Base-by-base conservation (phyloP, 2,329 filamentous ascomycete species). In the Botrytis tulipae region DNA sequence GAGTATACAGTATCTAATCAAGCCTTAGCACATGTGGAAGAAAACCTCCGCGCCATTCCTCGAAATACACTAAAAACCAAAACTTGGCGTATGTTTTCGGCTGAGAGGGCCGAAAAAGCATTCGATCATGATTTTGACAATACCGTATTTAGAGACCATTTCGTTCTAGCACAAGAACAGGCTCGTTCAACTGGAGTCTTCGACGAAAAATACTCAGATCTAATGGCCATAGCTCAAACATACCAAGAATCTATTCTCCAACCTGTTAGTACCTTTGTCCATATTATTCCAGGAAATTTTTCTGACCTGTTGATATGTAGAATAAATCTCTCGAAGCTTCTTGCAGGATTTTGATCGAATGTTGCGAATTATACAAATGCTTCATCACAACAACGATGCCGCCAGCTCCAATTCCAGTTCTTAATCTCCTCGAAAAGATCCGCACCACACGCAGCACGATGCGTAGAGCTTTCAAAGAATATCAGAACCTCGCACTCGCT, bases 311-410 rank as follows among this genome's bases (percentile, higher is more conserved):
- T 48, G 18, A 12, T 3, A n/a, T 8, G 18, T n/a, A 76, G 75
- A 75, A 74, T 25, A 71, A 70, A 70, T 67, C 74, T 14, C 72
- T 76, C 4, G 74, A 76, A 48, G 73, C 75, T 22, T 65, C 72
- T 51, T 75, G 74, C 51, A 74, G 68, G 42, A 60, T 71, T 22
- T 35, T 76, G 2, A 74, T 65, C 59, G 73, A 74, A 29, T 65
- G 69, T 20, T 76, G 75, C 54, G 75, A 75, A 62, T 29, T 76
- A 16, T 76, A 76, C 42, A 75, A 76, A 65, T 74, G 62, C 16
- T 63, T 76, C 6, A 61, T 76, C 20, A 59, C 65, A n/a, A 67
- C 73, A 12, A 63, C 22, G n/a, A 32, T 37, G 32, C 60, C 65
- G 1, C 59, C 70, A 0, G 14, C 51, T 29, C 44, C 59, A 25